A percentile compares a stretch with the other conserved stretches of the same genome.
These are phyloP conservation scores for Auriscalpium microsporum DNA, from an alignment of 768 basidiomycete species.

Conservation along the genomic window DNA sequence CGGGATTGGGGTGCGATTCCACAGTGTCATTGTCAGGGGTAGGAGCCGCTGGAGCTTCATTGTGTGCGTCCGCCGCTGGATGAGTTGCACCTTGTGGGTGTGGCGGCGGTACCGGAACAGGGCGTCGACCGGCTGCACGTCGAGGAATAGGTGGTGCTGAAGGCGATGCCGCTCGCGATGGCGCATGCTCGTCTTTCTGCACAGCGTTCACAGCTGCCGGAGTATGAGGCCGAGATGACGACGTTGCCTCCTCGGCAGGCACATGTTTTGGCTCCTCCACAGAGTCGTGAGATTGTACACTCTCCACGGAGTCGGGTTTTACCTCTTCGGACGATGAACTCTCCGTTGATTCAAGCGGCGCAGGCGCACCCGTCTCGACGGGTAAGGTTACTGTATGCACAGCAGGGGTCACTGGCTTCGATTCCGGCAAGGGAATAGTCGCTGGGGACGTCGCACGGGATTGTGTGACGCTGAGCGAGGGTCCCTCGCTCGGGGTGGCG, in stretches of 20 bases:
- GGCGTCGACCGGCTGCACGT: conserved; percentile 47
- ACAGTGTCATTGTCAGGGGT: neutral
- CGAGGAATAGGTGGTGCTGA: conserved; percentile 55
- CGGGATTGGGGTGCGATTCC: neutral
- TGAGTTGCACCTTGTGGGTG: neutral
- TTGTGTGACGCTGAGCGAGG: neutral
- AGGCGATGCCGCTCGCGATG: conserved; percentile 26
- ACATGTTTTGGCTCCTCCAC: neutral
- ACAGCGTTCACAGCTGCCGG: neutral
- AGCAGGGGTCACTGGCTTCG: conserved; percentile 23
- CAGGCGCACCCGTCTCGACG: neutral
- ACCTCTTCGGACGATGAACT: neutral
- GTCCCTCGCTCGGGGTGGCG: conserved; percentile 9
- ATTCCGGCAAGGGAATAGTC: conserved; percentile 17
- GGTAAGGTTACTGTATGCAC: neutral
- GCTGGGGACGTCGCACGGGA: conserved; percentile 16
- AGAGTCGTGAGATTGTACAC: too few species aligned
- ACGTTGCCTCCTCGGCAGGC: neutral
- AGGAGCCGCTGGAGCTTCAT: neutral
- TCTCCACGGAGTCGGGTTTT: too few species aligned
- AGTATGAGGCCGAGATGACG: neutral
- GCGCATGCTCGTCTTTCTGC: conserved; percentile 6
- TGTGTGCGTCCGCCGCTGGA: neutral
- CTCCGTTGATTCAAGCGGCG: neutral
- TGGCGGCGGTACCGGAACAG: conserved; percentile 21